Conservation (phyloP, 257 asterid species). For the Solanum appendiculatum region DNA sequence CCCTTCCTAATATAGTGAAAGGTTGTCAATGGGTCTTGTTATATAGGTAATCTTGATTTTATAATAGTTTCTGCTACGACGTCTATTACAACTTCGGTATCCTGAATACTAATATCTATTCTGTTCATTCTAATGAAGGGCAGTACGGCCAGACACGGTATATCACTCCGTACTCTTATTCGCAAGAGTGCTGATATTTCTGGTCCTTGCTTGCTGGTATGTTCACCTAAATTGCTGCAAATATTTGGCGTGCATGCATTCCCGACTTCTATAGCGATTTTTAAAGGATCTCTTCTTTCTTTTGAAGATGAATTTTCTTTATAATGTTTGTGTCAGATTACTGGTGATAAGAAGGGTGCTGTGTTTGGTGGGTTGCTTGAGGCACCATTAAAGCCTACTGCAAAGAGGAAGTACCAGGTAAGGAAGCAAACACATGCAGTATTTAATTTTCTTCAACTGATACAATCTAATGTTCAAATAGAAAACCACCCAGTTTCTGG, state of each 20-base stretch:
- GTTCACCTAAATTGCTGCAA: neutral
- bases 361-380: slow-evolving; percentile 94
- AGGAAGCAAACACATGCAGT: slow-evolving; percentile 3
- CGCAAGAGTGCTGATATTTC: slow-evolving; percentile 46
- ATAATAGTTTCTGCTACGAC: neutral
- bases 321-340: slow-evolving; percentile 37
- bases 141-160: slow-evolving; percentile 94
- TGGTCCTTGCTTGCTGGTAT: slow-evolving; percentile 91
- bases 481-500: neutral
- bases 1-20: slow-evolving; percentile 88
- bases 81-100: neutral
- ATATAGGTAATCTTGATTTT: slow-evolving; percentile 51
- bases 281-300: neutral
- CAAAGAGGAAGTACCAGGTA: slow-evolving; percentile 89
- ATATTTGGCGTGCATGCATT: neutral
- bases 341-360: slow-evolving; percentile 93
- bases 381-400: slow-evolving; percentile 72
- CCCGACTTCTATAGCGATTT: neutral
- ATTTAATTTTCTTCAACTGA: neutral
- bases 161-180: slow-evolving; percentile 82
- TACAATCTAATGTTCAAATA: neutral
- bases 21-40: slow-evolving; percentile 83
- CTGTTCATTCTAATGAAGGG: slow-evolving; percentile 57
- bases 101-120: slow-evolving; percentile 21
- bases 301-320: neutral